Evolutionary conservation across 495 filamentous ascomycete species (phyloP).

Genomic region (Aspergillus avenaceus): DNA sequence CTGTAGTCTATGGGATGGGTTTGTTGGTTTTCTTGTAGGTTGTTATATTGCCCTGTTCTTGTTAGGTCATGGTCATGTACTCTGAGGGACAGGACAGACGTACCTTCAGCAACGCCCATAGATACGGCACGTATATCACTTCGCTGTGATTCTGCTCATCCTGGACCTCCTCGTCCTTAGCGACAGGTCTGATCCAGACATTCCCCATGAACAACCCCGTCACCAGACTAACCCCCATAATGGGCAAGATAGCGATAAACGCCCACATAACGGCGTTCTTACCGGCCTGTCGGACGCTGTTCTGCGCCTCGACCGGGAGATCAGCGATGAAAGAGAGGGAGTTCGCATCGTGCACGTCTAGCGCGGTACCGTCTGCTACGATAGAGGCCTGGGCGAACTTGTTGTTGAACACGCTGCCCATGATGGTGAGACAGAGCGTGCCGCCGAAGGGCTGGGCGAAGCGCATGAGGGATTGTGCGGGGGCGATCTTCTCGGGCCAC

Average conservation of each 20-base stretch:
- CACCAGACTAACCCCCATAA: constrained; percentile 46
- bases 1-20: too few species aligned
- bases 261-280: constrained; percentile 52
- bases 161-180: neutral
- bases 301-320: constrained; percentile 21
- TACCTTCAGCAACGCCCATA: constrained; percentile 21
- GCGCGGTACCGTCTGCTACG: neutral
- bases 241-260: constrained; percentile 51
- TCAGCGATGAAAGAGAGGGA: constrained; percentile 16
- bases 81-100: neutral
- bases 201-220: constrained; percentile 46
- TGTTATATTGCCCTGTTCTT: neutral
- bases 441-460: constrained; percentile 56
- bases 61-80: too few species aligned
- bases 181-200: constrained; percentile 39
- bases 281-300: constrained; percentile 21
- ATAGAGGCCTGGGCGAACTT: constrained; percentile 20
- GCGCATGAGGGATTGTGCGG: constrained; percentile 46
- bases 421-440: constrained; percentile 53
- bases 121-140: constrained; percentile 21
- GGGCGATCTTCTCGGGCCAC: constrained; percentile 47
- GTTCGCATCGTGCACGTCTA: constrained; percentile 13
- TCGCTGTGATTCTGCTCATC: constrained; percentile 9
- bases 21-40: neutral
- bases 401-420: constrained; percentile 60